These are phyloP conservation scores for Middelhovenomyces tepae DNA, from an alignment of 805 yeast species.

Conservation along the genomic window DNA sequence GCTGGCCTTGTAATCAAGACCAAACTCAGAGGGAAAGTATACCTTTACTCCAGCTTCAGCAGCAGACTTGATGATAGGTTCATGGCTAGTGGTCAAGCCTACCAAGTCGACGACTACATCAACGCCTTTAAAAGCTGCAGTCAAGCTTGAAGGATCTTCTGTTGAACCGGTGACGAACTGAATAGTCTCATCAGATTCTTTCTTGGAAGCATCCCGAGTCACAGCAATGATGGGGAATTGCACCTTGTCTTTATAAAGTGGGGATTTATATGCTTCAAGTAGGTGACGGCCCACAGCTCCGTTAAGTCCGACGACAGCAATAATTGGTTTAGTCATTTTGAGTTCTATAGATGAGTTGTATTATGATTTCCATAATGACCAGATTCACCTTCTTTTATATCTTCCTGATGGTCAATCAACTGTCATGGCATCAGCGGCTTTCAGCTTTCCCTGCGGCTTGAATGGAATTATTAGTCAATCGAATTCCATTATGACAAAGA, in stretches of 20 bases:
- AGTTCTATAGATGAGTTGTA: too few relatives aligned
- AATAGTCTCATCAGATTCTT: slow-evolving; percentile 20
- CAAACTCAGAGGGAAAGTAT: slow-evolving; percentile 56
- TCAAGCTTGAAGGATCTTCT: slow-evolving; percentile 10
- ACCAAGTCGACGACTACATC: slow-evolving; percentile 45
- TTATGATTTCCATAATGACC: too few relatives aligned
- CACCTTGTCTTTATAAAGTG: slow-evolving; percentile 35
- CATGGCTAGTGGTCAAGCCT: slow-evolving; percentile 27
- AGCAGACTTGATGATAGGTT: slow-evolving; percentile 33
- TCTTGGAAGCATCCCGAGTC: slow-evolving; percentile 36
- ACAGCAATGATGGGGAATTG: slow-evolving; percentile 43
- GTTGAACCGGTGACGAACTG: slow-evolving; percentile 9
- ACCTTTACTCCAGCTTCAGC: slow-evolving; percentile 37
- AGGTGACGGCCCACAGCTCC: slow-evolving; percentile 46
- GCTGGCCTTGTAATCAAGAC: slow-evolving; percentile 30
- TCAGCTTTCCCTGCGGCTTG: too few relatives aligned
- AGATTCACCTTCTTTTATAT: too few relatives aligned
- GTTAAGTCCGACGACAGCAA: slow-evolving; percentile 46
- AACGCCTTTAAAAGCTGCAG: slow-evolving; percentile 33
- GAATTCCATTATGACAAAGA: too few relatives aligned
- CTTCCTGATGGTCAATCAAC: too few relatives aligned
- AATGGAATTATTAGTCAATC: too few relatives aligned
- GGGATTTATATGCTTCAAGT: slow-evolving; percentile 35
- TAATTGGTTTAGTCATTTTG: slow-evolving; percentile 26
- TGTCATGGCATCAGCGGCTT: too few relatives aligned